phyloP scores from a whole-genome alignment of 1,284 basidiomycete species.

The Salmacisia buchloeana region DNA sequence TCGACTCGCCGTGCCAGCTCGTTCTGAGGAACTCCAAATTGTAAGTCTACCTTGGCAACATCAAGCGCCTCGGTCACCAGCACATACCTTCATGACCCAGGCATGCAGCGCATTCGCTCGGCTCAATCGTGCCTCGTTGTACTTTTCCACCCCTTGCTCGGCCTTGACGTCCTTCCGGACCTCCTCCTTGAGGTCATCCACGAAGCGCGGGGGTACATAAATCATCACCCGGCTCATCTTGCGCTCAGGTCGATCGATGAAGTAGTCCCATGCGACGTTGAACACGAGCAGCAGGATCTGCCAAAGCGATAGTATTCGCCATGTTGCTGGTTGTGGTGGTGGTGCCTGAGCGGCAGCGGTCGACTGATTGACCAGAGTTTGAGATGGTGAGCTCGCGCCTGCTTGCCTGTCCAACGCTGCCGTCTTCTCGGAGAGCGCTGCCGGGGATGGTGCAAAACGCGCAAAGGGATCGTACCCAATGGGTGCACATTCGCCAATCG shows the following conservation, averaged over 20 bases:
- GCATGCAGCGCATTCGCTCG: slow-evolving; percentile 2
- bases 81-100: slow-evolving; percentile 1
- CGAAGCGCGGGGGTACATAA: neutral
- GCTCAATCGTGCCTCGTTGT: neutral
- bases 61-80: no score
- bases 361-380: neutral
- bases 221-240: slow-evolving; percentile 8
- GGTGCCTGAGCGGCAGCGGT: no score
- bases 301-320: neutral
- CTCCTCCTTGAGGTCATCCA: neutral
- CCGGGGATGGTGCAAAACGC: neutral
- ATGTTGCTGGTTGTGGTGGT: slow-evolving; percentile 1
- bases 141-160: neutral
- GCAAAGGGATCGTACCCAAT: slow-evolving; percentile 1
- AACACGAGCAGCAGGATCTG: neutral
- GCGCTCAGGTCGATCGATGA: neutral
- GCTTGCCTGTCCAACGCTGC: neutral
- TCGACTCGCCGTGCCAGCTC: slow-evolving; percentile 2
- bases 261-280: neutral
- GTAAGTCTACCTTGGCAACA: neutral
- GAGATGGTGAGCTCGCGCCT: neutral
- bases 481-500: neutral
- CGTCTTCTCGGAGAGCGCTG: no score
- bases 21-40: slow-evolving; percentile 1
- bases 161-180: neutral